These are phyloP conservation scores for Aspergillus affinis DNA, from an alignment of 495 filamentous ascomycete species.

Conservation along the genomic window DNA sequence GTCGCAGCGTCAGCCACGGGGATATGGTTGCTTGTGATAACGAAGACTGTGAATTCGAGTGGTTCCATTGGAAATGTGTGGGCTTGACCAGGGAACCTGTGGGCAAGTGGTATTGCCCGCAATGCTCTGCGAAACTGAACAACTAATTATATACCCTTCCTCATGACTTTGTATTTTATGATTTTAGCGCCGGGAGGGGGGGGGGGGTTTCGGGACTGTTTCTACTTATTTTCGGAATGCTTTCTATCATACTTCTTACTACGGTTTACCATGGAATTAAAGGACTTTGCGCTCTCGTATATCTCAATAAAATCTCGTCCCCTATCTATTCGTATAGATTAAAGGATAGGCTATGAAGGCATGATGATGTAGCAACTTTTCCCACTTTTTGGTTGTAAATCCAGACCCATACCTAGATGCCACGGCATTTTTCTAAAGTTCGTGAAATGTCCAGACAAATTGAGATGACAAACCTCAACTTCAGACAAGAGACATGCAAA, in stretches of 20 bases:
- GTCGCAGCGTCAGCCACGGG: constrained; percentile 88
- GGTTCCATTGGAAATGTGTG: constrained; percentile 98
- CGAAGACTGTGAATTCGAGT: constrained; percentile 85
- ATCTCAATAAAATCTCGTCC: not conserved
- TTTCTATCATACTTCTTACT: not conserved
- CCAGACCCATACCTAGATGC: constrained; percentile 8
- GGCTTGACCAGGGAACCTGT: constrained; percentile 83
- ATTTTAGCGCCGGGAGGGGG: too few relatives aligned
- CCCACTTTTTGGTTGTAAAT: constrained; percentile 4
- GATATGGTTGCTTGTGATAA: constrained; percentile 99
- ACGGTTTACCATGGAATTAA: too few relatives aligned
- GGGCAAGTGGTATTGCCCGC: constrained; percentile 90
- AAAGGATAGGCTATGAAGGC: constrained; percentile 1
- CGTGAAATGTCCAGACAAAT: constrained; percentile 7
- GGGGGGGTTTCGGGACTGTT: too few relatives aligned
- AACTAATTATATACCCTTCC: constrained; percentile 27
- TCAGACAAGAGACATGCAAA: constrained; percentile 25
- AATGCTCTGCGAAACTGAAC: constrained; percentile 66
- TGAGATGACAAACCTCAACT: constrained; percentile 21
- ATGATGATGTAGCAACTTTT: not conserved
- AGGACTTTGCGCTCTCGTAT: not conserved
- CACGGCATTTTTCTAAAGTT: constrained; percentile 6
- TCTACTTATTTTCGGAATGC: too few relatives aligned
- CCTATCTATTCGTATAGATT: constrained; percentile 1
- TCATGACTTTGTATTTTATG: constrained; percentile 7